Percentiles rank a stretch among this genome's conserved stretches.
Evolutionary conservation across 352 stramenopile genomes (phyloP).

Genomic region (Pythium phragmiticola): DNA sequence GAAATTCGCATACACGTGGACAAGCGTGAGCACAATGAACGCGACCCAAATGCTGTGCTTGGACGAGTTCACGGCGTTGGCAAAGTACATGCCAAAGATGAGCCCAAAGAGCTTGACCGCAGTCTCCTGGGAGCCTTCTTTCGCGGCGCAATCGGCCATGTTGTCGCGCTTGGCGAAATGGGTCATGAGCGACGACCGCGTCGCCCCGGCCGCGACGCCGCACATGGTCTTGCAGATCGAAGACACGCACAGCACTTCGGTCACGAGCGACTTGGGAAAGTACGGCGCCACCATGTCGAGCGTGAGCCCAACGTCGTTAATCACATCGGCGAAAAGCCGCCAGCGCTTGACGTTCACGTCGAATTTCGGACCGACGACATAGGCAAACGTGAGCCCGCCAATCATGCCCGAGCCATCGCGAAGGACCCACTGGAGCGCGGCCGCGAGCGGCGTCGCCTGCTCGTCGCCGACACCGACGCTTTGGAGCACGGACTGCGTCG

Average conservation of each 20-base stretch:
- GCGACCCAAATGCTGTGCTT: conserved; percentile 79
- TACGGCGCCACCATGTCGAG: conserved; percentile 82
- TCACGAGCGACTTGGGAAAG: conserved; percentile 58
- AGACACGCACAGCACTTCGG: conserved; percentile 75
- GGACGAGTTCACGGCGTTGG: conserved; percentile 68
- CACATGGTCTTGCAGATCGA: conserved; percentile 95
- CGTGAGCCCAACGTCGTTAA: conserved; percentile 95
- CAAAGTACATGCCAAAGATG: conserved; percentile 85
- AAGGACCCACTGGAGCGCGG: conserved; percentile 78
- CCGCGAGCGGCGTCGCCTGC: conserved; percentile 63
- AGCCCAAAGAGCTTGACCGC: conserved; percentile 94
- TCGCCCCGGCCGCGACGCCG: conserved; percentile 92
- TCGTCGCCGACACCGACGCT: conserved; percentile 92
- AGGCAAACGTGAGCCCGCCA: conserved; percentile 93
- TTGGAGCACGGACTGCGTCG: conserved; percentile 91
- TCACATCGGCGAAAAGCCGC: conserved; percentile 95
- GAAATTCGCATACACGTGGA: conserved; percentile 96
- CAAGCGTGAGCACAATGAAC: conserved; percentile 89
- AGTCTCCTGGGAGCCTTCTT: conserved; percentile 96
- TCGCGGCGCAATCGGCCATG: conserved; percentile 92
- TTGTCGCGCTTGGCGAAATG: conserved; percentile 88
- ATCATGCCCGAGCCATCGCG: conserved; percentile 84
- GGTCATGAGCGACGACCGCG: conserved; percentile 90
- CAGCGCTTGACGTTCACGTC: conserved; percentile 96
- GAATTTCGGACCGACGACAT: conserved; percentile 86